phyloP scores from a whole-genome alignment of 2,329 filamentous ascomycete genomes.

The Akanthomyces lecanii region DNA sequence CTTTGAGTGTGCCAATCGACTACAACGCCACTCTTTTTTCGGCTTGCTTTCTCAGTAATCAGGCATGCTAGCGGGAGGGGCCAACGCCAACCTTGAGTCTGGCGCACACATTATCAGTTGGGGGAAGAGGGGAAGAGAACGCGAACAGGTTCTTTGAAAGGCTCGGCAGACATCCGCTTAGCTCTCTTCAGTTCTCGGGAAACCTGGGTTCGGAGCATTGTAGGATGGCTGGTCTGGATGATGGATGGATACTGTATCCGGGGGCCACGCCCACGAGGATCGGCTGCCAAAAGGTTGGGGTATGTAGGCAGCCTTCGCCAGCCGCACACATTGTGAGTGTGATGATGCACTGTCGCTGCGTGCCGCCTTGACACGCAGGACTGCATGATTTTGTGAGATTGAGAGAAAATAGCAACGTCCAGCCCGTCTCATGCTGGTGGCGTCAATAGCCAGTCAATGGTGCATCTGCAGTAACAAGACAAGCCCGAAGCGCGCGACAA shows the following conservation, averaged over 20 bases:
- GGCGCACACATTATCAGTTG: too few species aligned
- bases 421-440: not conserved
- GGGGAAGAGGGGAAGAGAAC: too few species aligned
- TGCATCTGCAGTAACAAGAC: conserved; percentile 3
- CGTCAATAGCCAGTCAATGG: not conserved
- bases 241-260: not conserved
- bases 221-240: not conserved
- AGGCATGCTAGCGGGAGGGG: too few species aligned
- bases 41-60: too few species aligned
- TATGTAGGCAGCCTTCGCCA: not conserved
- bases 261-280: not conserved
- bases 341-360: not conserved
- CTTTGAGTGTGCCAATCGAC: not conserved
- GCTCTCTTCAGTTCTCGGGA: too few species aligned
- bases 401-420: not conserved
- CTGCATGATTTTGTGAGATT: too few species aligned
- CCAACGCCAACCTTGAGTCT: too few species aligned
- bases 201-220: too few species aligned
- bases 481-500: conserved; percentile 10
- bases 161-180: too few species aligned
- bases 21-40: not conserved
- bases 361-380: not conserved
- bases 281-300: not conserved
- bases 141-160: too few species aligned
- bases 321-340: not conserved